A percentile compares a stretch with the other conserved stretches of the same genome.
Conservation (phyloP, 2,329 filamentous ascomycete genomes). For the Paecilomyces niveus region DNA sequence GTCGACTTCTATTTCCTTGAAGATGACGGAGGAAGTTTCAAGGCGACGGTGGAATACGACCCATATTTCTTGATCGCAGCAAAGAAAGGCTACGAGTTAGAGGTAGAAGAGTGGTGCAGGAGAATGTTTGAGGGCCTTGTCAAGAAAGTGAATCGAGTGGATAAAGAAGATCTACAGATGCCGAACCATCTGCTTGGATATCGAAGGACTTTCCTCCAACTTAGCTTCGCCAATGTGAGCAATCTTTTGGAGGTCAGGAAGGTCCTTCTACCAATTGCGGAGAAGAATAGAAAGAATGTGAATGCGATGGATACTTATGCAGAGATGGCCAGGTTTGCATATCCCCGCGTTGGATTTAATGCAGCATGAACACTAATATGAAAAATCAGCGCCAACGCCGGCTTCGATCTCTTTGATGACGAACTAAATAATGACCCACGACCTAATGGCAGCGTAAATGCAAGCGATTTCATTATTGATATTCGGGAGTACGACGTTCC, state of each 20-base stretch:
- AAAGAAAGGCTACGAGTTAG: constrained; percentile 77
- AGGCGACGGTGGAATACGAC: constrained; percentile 92
- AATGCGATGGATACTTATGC: constrained; percentile 98
- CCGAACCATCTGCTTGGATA: constrained; percentile 95
- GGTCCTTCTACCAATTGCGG: constrained; percentile 80
- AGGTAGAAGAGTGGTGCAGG: constrained; percentile 91
- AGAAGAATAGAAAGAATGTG: constrained; percentile 94
- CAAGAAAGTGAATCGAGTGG: constrained; percentile 67
- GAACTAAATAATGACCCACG: constrained; percentile 77
- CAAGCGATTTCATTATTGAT: constrained; percentile 96
- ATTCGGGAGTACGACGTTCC: constrained; percentile 99
- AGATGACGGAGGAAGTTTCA: constrained; percentile 83
- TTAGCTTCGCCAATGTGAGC: constrained; percentile 79
- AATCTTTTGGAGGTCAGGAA: constrained; percentile 80
- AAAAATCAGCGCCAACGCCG: constrained; percentile 59
- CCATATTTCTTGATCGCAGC: constrained; percentile 93
- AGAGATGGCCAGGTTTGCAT: constrained; percentile 71
- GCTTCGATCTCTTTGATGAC: constrained; percentile 92
- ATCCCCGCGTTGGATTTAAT: background rate
- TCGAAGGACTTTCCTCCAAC: constrained; percentile 75
- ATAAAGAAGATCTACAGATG: constrained; percentile 91
- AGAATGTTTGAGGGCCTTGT: constrained; percentile 74
- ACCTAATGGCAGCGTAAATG: constrained; percentile 72
- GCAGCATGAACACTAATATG: constrained; percentile 11
- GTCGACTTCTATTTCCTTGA: constrained; percentile 97